phyloP scores from a whole-genome alignment of 306 rosid genomes.

The Medicago arabica region DNA sequence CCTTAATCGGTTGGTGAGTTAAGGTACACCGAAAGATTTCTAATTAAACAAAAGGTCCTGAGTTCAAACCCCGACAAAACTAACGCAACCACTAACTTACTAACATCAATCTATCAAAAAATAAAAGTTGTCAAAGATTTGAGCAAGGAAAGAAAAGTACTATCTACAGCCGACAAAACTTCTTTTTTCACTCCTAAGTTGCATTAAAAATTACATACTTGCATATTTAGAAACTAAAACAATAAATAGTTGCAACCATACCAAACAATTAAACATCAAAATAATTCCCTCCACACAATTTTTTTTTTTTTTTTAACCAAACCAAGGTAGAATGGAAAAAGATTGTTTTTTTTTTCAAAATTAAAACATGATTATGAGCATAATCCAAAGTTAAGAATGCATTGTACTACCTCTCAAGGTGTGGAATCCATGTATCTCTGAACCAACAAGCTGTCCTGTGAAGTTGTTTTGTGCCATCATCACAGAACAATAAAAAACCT shows the following conservation, averaged over 20 bases:
- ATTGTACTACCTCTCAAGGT: constrained; percentile 64
- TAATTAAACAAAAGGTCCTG: background rate
- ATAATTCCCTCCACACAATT: background rate
- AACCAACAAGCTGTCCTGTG: constrained; percentile 65
- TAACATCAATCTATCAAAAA: too few relatives aligned
- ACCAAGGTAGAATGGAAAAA: background rate
- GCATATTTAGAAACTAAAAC: constrained; percentile 1
- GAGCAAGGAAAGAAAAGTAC: background rate
- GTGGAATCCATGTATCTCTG: constrained; percentile 97
- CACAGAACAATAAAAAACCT: constrained; percentile 39
- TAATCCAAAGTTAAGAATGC: background rate
- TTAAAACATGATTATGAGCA: constrained; percentile 14
- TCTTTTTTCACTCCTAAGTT: background rate
- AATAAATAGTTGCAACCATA: background rate
- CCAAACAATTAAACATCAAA: background rate
- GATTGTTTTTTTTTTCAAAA: too few relatives aligned
- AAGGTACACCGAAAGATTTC: too few relatives aligned
- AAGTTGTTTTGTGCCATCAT: constrained; percentile 48
- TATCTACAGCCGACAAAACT: background rate
- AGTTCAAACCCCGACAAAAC: background rate
- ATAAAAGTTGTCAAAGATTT: background rate
- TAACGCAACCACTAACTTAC: background rate
- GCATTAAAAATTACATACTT: constrained; percentile 11
- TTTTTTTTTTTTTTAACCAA: too few relatives aligned
- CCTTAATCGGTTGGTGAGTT: too few relatives aligned